Conservation (phyloP, 1,284 basidiomycete genomes). For the Pulchroboletus neoregius region DNA sequence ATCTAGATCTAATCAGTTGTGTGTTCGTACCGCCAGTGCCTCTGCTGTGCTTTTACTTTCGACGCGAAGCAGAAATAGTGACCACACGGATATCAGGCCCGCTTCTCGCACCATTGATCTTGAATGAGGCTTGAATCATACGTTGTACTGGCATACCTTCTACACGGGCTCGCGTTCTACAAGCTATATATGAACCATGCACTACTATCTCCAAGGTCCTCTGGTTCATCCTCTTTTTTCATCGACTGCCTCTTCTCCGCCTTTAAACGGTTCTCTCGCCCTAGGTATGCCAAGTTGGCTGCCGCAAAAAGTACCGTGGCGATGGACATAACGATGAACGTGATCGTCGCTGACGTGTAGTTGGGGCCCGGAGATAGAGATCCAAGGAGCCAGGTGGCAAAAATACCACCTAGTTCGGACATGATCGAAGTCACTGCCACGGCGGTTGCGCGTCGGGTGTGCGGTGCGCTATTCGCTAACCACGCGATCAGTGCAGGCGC, state of each 20-base stretch:
- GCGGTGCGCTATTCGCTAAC: slow-evolving; percentile 53
- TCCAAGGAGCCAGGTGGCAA: slow-evolving; percentile 52
- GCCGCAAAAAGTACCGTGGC: slow-evolving; percentile 31
- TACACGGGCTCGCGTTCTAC: too few species aligned
- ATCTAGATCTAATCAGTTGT: too few species aligned
- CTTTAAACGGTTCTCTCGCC: slow-evolving; percentile 25
- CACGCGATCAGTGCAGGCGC: slow-evolving; percentile 46
- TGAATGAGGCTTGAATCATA: too few species aligned
- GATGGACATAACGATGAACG: slow-evolving; percentile 37
- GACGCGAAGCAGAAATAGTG: too few species aligned
- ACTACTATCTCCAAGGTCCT: slow-evolving; percentile 28
- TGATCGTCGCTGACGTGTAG: slow-evolving; percentile 40
- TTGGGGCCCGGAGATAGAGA: slow-evolving; percentile 40
- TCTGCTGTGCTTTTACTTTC: too few species aligned
- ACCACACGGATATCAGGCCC: too few species aligned
- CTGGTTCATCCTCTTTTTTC: slow-evolving; percentile 20
- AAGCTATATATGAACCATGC: slow-evolving; percentile 33
- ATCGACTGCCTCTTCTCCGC: slow-evolving; percentile 13
- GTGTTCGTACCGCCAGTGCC: too few species aligned
- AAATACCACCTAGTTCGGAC: slow-evolving; percentile 52
- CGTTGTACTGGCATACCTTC: too few species aligned
- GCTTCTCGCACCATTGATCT: too few species aligned
- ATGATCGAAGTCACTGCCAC: slow-evolving; percentile 49
- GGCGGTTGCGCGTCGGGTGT: slow-evolving; percentile 50
- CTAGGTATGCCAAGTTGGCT: slow-evolving; percentile 29